Evolutionary conservation across 1,139 yeast species (phyloP), one percentile per base, ranked within the genome.

Genomic region (Hansenula lynferdii): DNA sequence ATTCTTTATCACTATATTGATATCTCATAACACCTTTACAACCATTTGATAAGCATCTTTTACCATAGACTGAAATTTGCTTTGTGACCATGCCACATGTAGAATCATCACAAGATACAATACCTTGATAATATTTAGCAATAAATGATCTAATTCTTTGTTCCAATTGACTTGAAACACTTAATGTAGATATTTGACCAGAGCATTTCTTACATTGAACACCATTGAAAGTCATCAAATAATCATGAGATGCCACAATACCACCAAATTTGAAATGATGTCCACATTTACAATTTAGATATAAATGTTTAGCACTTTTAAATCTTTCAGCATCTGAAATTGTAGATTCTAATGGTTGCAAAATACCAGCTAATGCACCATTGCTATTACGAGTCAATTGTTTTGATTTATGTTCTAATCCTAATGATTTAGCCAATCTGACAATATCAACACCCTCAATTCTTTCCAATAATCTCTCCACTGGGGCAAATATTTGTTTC

Each of bases 401-500:
- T 45, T 78, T 70, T 39, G 72, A 65, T 43, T 72, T 73, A 34
- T 85, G 70, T 53, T 89, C 96, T 32, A 92, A 69, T 0, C 96
- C 95, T 34, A 94, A 68, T 4, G 84, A 70, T 36, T 73, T 72
- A 3, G 96, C 95, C 24, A 92, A 70, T 48, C 95, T 72, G 36
- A 80, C 77, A 57, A 81, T 72, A 56, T 92, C 97, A 43, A 86
- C 75, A 28, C 97, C 96, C 45, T 87, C 95, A 41, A 94, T 81
- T 48, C 84, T 77, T 49, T 84, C 95, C 36, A 92, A 69, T 39
- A 94, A 67, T 62, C 98, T 81, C 56, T 87, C 95, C 12, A 92
- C 81, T 2, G 97, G 97, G 3, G 95, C 92, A 56, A 84, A 77
- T 14, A 94, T 75, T 61, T 94, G 99, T 57, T 86, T 85, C 48